These are phyloP conservation scores for Plasmodium gallinaceum DNA, from an alignment of 169 alveolate genomes.

Conservation along the genomic window DNA sequence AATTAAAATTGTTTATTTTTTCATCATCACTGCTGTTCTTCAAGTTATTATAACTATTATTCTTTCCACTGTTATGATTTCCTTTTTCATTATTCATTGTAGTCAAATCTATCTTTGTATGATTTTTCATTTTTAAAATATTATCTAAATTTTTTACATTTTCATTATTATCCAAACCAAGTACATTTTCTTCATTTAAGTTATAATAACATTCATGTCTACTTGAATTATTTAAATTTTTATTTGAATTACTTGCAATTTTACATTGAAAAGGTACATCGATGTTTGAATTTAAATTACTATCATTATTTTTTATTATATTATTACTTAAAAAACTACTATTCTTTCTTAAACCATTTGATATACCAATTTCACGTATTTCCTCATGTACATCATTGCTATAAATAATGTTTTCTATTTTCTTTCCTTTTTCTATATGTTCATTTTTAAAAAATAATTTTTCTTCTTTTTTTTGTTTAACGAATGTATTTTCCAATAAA, in stretches of 20 bases:
- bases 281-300: slow-evolving; percentile 26
- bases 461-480: neutral
- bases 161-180: neutral
- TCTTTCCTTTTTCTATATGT: neutral
- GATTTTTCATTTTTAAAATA: no score
- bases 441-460: slow-evolving; percentile 5
- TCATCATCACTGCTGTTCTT: neutral
- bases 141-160: no score
- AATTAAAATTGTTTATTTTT: neutral
- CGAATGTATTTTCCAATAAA: neutral
- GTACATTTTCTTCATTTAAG: neutral
- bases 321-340: slow-evolving; percentile 5
- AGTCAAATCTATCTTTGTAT: no score
- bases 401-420: neutral
- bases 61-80: neutral
- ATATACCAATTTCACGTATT: neutral
- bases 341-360: neutral
- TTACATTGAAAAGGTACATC: slow-evolving; percentile 28
- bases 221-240: neutral
- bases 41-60: neutral
- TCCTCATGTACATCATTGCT: neutral
- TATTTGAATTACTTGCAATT: neutral
- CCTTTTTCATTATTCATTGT: no score
- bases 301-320: slow-evolving; percentile 13
- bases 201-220: neutral